Percentiles rank a stretch among this genome's conserved stretches.
phyloP scores from a whole-genome alignment of 73 alveolate species.

The Effrenium voratum region DNA sequence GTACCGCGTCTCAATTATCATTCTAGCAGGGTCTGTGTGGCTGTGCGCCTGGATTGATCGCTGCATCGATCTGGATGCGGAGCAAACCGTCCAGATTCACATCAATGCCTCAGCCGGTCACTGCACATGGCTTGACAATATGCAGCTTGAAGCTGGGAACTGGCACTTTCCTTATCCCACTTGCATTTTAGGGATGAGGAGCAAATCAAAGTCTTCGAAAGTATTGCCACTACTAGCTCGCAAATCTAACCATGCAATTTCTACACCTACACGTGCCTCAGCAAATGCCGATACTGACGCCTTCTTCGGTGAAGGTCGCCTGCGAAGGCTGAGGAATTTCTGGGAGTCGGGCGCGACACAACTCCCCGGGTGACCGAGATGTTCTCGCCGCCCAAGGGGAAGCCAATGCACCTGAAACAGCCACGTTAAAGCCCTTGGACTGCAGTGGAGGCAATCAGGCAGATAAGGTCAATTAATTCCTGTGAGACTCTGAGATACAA shows the following conservation, averaged over 20 bases:
- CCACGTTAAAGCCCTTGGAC: not conserved
- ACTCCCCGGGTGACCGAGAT: conserved; percentile 93
- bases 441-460: no score
- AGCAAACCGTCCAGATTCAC: conserved; percentile 68
- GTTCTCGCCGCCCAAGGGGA: conserved; percentile 93
- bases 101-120: conserved; percentile 83
- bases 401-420: conserved; percentile 70
- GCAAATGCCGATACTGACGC: no score
- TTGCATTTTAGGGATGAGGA: not conserved
- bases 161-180: not conserved
- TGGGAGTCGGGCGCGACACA: conserved; percentile 38
- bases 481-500: not conserved
- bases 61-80: conserved; percentile 87
- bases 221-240: no score
- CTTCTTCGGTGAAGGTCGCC: no score
- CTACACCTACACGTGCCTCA: no score
- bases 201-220: no score
- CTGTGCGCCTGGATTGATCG: conserved; percentile 78
- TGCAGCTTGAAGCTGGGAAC: no score
- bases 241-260: no score
- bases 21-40: not conserved
- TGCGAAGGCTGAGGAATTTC: not conserved
- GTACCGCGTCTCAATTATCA: not conserved
- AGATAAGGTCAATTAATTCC: not conserved
- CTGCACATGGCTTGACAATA: no score